A percentile compares a stretch with the other conserved stretches of the same genome.
These are phyloP conservation scores for Hamamelis virginiana DNA, from an alignment of 164 flowering plant species.

Conservation along the genomic window DNA sequence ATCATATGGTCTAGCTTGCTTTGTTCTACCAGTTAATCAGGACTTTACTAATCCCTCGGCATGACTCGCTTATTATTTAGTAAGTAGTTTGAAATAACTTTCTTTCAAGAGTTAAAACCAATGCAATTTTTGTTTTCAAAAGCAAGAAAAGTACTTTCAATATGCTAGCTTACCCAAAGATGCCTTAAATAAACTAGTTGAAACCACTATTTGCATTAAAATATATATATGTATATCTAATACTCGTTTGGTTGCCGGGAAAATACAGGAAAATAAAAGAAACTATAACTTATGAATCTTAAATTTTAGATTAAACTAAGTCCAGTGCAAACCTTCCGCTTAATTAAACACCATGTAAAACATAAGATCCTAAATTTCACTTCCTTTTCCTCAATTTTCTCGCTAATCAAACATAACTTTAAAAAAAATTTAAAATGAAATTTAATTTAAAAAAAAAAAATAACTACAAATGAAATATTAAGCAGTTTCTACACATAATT, in stretches of 20 bases:
- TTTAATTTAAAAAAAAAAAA: too few relatives aligned
- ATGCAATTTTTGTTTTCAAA: not conserved
- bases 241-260: not conserved
- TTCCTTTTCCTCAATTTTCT: not conserved
- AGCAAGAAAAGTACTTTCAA: not conserved
- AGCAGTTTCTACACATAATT: not conserved
- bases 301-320: not conserved
- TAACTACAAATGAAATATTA: not conserved
- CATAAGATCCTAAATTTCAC: too few relatives aligned
- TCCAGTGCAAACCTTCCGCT: not conserved
- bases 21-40: too few relatives aligned
- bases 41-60: too few relatives aligned
- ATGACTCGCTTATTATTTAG: too few relatives aligned
- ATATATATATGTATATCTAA: not conserved
- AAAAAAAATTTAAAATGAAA: not conserved
- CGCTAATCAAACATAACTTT: not conserved
- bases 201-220: not conserved
- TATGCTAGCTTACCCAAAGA: not conserved
- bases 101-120: not conserved
- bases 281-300: too few relatives aligned
- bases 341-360: not conserved
- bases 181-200: not conserved
- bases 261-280: too few relatives aligned
- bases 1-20: too few relatives aligned
- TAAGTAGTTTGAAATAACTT: too few relatives aligned